These are phyloP conservation scores for Cyclaneusma minus DNA, from an alignment of 2,329 filamentous ascomycete species.

Conservation along the genomic window DNA sequence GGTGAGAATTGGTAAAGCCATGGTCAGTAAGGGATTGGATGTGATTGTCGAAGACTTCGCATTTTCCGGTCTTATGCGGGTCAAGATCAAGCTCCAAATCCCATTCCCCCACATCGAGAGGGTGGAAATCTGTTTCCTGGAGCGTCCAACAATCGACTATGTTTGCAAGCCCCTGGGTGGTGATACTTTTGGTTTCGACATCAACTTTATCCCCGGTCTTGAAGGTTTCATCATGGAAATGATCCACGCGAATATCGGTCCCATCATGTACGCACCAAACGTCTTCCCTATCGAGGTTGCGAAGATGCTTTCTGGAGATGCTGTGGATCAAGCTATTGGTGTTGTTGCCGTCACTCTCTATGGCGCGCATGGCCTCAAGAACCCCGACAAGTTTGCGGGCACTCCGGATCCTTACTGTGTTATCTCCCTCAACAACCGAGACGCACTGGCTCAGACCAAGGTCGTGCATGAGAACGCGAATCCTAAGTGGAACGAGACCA, in stretches of 20 bases:
- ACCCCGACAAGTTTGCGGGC: slow-evolving; percentile 83
- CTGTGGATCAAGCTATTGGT: slow-evolving; percentile 90
- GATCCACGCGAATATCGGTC: slow-evolving; percentile 82
- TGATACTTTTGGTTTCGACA: slow-evolving; percentile 91
- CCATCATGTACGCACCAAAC: slow-evolving; percentile 97
- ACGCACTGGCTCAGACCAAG: slow-evolving; percentile 77
- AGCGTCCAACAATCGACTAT: slow-evolving; percentile 81
- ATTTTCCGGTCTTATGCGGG: slow-evolving; percentile 86
- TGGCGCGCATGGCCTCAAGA: slow-evolving; percentile 83
- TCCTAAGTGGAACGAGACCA: slow-evolving; percentile 90
- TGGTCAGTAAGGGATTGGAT: slow-evolving; percentile 93
- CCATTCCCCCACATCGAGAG: slow-evolving; percentile 91
- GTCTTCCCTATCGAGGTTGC: slow-evolving; percentile 97
- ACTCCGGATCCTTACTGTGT: slow-evolving; percentile 82
- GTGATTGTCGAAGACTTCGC: slow-evolving; percentile 98
- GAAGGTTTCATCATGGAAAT: slow-evolving; percentile 90
- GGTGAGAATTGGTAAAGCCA: slow-evolving; percentile 84
- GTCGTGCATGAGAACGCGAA: slow-evolving; percentile 69
- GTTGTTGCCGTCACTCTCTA: slow-evolving; percentile 86
- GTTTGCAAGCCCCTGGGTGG: slow-evolving; percentile 95
- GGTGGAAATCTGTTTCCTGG: slow-evolving; percentile 88
- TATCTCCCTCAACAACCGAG: slow-evolving; percentile 70
- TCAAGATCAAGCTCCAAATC: slow-evolving; percentile 95
- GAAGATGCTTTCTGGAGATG: slow-evolving; percentile 89
- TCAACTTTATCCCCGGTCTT: slow-evolving; percentile 95